Evolutionary conservation across 176 grass and related monocot genomes (phyloP).

Genomic region (Carex scoparia): DNA sequence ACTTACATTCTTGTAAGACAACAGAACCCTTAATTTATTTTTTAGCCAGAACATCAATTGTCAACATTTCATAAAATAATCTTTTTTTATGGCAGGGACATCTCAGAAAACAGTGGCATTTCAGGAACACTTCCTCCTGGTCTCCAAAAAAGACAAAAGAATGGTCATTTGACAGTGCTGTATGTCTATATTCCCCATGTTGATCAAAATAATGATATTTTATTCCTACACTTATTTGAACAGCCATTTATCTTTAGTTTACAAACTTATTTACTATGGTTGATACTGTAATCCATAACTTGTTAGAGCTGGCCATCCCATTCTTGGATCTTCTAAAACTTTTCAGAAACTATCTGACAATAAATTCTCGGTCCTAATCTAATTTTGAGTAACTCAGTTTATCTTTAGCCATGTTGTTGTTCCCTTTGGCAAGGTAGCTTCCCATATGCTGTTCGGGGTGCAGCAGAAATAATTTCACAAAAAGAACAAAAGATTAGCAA

Average conservation of each 20-base stretch:
- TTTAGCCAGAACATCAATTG: not conserved
- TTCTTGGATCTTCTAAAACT: not conserved
- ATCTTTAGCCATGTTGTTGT: not conserved
- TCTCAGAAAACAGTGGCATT: slow-evolving; percentile 32
- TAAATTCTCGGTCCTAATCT: not conserved
- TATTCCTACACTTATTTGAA: not conserved
- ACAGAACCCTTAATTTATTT: not conserved
- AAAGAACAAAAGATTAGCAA: not conserved
- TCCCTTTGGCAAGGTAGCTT: not conserved
- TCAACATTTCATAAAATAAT: not conserved
- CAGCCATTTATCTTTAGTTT: not conserved
- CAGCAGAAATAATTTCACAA: not conserved
- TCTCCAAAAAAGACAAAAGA: slow-evolving; percentile 33
- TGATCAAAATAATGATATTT: not conserved
- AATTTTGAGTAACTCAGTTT: not conserved
- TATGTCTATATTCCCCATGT: not conserved
- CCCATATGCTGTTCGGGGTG: not conserved
- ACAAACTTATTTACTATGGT: not conserved
- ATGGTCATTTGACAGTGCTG: slow-evolving; percentile 32
- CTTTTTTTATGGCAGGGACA: slow-evolving; percentile 25
- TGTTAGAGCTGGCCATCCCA: not conserved
- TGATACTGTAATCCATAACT: not conserved
- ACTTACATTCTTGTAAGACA: slow-evolving; percentile 37
- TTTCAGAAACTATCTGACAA: not conserved
- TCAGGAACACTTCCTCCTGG: slow-evolving; percentile 27